Percentiles rank a stretch among this genome's conserved stretches.
phyloP scores from a whole-genome alignment of 345 rosid species.

The Syzygium aromaticum region DNA sequence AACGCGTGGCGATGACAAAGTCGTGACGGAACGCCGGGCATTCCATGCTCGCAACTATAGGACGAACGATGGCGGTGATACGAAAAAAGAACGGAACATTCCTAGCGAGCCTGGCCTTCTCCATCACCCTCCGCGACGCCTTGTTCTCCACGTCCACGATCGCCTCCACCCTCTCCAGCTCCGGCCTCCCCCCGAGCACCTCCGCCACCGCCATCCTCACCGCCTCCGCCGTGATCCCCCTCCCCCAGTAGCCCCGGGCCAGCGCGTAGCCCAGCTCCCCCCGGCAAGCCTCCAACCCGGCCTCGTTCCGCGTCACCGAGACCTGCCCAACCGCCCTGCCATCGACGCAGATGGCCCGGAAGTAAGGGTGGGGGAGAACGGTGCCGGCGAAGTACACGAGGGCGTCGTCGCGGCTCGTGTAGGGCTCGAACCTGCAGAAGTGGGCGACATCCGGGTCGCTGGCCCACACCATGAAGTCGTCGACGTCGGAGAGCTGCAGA shows the following conservation, averaged over 20 bases:
- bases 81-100: background rate
- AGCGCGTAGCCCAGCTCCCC: conserved; percentile 24
- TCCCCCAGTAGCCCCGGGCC: conserved; percentile 21
- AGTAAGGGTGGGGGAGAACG: conserved; percentile 46
- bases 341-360: conserved; percentile 48
- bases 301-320: conserved; percentile 32
- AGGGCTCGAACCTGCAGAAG: conserved; percentile 52
- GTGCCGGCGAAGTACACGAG: conserved; percentile 21
- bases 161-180: conserved; percentile 32
- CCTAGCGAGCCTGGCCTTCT: conserved; percentile 22
- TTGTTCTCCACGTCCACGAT: conserved; percentile 17
- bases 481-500: conserved; percentile 30
- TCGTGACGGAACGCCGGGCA: too few relatives aligned
- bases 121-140: conserved; percentile 27
- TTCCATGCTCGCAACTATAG: too few relatives aligned
- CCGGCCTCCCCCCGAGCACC: conserved; percentile 11
- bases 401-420: conserved; percentile 32
- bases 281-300: conserved; percentile 10
- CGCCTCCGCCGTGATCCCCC: conserved; percentile 20
- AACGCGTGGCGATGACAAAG: too few relatives aligned
- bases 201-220: conserved; percentile 8
- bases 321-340: conserved; percentile 42
- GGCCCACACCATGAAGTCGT: conserved; percentile 68
- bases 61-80: too few relatives aligned
- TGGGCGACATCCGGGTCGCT: conserved; percentile 35